These are phyloP conservation scores for Otatea glauca DNA, from an alignment of 176 grass and related monocot species.

Conservation along the genomic window DNA sequence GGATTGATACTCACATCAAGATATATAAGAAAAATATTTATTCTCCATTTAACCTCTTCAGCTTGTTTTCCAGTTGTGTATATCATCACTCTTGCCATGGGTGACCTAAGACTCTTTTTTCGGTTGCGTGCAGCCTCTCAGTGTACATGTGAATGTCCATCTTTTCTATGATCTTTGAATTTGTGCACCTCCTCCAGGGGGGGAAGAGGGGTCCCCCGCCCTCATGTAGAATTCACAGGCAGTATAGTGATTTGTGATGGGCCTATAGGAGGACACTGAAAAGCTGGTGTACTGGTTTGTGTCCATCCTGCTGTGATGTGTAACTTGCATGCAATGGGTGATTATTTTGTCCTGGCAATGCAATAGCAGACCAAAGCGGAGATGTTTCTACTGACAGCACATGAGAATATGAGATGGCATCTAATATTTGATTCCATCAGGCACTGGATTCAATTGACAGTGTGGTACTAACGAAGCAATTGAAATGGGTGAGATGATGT, in stretches of 20 bases:
- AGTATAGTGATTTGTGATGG: slow-evolving; percentile 2
- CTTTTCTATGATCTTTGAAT: slow-evolving; percentile 23
- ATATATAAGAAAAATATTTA: slow-evolving; percentile 19
- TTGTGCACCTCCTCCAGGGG: background rate
- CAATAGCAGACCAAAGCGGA: background rate
- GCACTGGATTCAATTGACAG: background rate
- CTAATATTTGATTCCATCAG: background rate
- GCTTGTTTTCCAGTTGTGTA: background rate
- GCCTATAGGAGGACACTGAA: slow-evolving; percentile 7
- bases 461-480: background rate
- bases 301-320: slow-evolving; percentile 8
- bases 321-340: background rate
- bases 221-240: background rate
- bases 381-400: background rate
- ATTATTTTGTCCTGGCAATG: slow-evolving; percentile 1
- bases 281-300: slow-evolving; percentile 17
- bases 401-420: background rate
- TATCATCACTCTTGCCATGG: background rate
- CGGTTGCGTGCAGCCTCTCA: slow-evolving; percentile 11
- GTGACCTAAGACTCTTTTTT: background rate
- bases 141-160: background rate
- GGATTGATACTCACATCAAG: background rate
- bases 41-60: background rate
- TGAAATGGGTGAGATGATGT: too few relatives aligned
- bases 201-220: background rate